A percentile compares a stretch with the other conserved stretches of the same genome.
Conservation (phyloP, 75 land plant genomes). For the Adiantum capillusveneris region DNA sequence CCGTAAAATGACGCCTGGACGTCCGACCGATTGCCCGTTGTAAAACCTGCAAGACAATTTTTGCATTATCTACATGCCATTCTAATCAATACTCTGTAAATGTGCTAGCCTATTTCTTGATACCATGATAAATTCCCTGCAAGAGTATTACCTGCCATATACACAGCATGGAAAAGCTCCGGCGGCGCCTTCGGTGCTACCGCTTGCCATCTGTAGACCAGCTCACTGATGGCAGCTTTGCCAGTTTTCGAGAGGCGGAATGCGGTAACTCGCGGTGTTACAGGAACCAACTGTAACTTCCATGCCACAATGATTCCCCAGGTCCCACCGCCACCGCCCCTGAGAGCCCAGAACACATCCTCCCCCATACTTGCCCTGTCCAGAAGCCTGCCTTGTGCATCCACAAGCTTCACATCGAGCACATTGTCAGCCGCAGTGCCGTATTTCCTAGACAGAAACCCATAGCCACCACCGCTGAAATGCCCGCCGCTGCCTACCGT, state of each 20-base stretch:
- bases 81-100: no score
- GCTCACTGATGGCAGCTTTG: constrained; percentile 2
- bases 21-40: background rate
- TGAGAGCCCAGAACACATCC: constrained; percentile 25
- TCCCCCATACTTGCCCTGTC: constrained; percentile 13
- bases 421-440: constrained; percentile 34
- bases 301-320: constrained; percentile 30
- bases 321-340: constrained; percentile 33
- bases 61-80: no score
- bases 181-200: constrained; percentile 8
- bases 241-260: constrained; percentile 13
- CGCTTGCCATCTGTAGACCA: constrained; percentile 32
- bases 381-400: constrained; percentile 12
- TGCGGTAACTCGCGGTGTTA: constrained; percentile 28
- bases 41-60: no score
- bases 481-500: constrained; percentile 19
- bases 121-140: no score
- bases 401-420: constrained; percentile 17
- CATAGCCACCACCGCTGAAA: constrained; percentile 17
- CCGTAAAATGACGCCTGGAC: background rate
- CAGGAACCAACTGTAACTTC: constrained; percentile 21
- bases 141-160: background rate
- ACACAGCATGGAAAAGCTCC: constrained; percentile 1
- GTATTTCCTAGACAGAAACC: constrained; percentile 14
- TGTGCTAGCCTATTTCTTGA: no score